These are phyloP conservation scores for Pseudopediastrum boryanum DNA, from an alignment of 139 green algal genomes.

Conservation along the genomic window DNA sequence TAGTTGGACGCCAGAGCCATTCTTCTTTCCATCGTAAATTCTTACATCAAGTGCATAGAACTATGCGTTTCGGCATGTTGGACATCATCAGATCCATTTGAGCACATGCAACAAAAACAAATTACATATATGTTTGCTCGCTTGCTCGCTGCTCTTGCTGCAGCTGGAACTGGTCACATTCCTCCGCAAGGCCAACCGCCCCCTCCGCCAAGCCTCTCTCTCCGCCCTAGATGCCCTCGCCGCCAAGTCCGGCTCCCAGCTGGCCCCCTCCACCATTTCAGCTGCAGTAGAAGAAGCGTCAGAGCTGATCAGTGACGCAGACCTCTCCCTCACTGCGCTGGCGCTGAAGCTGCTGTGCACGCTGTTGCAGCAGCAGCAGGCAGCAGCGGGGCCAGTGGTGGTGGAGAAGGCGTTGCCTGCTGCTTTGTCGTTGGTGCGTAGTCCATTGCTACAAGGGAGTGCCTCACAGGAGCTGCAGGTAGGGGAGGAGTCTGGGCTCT, in stretches of 20 bases:
- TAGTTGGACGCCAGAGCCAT: no score
- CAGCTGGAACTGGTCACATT: constrained; percentile 83
- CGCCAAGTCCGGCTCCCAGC: constrained; percentile 44
- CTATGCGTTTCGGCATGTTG: no score
- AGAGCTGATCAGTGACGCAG: constrained; percentile 55
- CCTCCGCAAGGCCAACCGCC: constrained; percentile 90
- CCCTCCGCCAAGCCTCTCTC: constrained; percentile 83
- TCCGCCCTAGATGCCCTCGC: constrained; percentile 64
- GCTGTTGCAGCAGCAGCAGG: constrained; percentile 57
- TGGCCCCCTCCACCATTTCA: constrained; percentile 30
- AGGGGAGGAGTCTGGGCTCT: background rate
- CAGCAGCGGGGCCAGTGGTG: constrained; percentile 8
- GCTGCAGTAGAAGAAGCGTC: constrained; percentile 34
- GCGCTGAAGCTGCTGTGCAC: constrained; percentile 70
- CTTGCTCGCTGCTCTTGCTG: constrained; percentile 48
- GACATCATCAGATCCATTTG: no score
- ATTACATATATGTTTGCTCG: background rate
- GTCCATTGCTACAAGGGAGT: constrained; percentile 81
- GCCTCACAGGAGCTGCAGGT: background rate
- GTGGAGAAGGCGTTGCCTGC: constrained; percentile 46
- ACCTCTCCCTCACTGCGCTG: constrained; percentile 80
- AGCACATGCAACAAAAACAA: no score
- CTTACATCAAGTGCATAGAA: no score
- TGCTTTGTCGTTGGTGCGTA: constrained; percentile 76
- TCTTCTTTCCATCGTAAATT: no score